Percentiles rank a stretch among this genome's conserved stretches.
Conservation (phyloP, 495 filamentous ascomycete genomes). For the Tuber aestivum region DNA sequence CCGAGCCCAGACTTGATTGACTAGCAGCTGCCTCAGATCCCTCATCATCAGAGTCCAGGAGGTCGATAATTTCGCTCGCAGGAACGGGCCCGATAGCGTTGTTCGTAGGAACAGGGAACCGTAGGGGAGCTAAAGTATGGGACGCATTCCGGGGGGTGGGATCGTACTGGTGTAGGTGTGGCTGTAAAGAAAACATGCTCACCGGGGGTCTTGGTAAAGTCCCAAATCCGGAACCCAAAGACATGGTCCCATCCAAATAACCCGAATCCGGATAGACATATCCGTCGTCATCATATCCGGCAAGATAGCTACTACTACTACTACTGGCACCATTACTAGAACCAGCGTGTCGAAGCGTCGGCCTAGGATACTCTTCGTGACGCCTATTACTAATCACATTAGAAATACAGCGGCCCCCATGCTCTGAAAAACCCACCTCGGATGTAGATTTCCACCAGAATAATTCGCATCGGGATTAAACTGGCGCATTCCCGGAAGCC, state of each 20-base stretch:
- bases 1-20: not conserved
- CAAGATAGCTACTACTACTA: not conserved
- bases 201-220: not conserved
- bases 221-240: not conserved
- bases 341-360: not conserved
- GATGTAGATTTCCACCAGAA: not conserved
- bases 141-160: not conserved
- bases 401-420: not conserved
- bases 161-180: not conserved
- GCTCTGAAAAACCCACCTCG: not conserved
- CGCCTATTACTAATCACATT: slow-evolving; percentile 3
- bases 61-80: not conserved
- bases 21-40: not conserved
- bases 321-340: not conserved
- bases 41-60: slow-evolving; percentile 5
- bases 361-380: not conserved
- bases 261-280: not conserved
- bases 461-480: not conserved
- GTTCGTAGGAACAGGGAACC: not conserved
- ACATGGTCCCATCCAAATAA: not conserved
- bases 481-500: not conserved
- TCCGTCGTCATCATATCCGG: not conserved
- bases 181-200: not conserved
- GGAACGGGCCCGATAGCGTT: too few relatives aligned
- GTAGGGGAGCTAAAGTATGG: not conserved